phyloP scores from a whole-genome alignment of 2,329 filamentous ascomycete species.

The Tolypocladium endophyticum region DNA sequence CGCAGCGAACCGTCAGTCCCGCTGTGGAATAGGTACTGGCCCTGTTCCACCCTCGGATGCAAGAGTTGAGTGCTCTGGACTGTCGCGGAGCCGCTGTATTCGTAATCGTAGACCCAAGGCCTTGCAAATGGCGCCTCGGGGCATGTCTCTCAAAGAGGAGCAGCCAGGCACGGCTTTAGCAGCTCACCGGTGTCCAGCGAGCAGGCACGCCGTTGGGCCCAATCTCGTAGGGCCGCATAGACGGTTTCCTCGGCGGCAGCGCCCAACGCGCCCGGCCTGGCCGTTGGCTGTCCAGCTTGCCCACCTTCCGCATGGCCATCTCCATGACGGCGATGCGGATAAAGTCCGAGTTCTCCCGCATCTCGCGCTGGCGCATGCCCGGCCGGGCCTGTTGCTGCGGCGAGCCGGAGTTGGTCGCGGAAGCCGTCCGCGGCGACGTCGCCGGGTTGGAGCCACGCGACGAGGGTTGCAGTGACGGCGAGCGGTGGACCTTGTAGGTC shows the following conservation, averaged over 20 bases:
- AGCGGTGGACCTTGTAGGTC: slow-evolving; percentile 52
- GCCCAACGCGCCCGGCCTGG: slow-evolving; percentile 60
- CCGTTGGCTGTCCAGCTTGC: slow-evolving; percentile 55
- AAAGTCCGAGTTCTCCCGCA: slow-evolving; percentile 61
- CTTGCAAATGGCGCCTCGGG: neutral
- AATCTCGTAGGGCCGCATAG: slow-evolving; percentile 43
- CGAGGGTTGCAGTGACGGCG: slow-evolving; percentile 25
- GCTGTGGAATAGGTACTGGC: neutral
- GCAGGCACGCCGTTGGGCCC: slow-evolving; percentile 47
- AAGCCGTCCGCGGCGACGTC: slow-evolving; percentile 17
- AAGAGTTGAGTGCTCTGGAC: neutral
- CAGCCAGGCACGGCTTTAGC: slow-evolving; percentile 5
- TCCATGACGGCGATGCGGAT: slow-evolving; percentile 63
- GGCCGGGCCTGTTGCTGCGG: slow-evolving; percentile 7
- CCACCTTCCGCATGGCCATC: slow-evolving; percentile 58
- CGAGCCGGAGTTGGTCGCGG: slow-evolving; percentile 18
- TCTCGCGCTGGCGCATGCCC: slow-evolving; percentile 51
- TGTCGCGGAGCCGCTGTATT: neutral
- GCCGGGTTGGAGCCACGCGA: slow-evolving; percentile 20
- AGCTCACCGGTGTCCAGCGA: slow-evolving; percentile 39
- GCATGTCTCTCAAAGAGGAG: neutral
- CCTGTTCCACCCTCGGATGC: neutral
- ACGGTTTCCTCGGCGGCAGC: slow-evolving; percentile 51
- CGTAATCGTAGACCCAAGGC: neutral
- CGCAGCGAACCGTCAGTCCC: neutral